These are phyloP conservation scores for Boletus hoseneyae DNA, from an alignment of 1,284 basidiomycete genomes.

Conservation along the genomic window DNA sequence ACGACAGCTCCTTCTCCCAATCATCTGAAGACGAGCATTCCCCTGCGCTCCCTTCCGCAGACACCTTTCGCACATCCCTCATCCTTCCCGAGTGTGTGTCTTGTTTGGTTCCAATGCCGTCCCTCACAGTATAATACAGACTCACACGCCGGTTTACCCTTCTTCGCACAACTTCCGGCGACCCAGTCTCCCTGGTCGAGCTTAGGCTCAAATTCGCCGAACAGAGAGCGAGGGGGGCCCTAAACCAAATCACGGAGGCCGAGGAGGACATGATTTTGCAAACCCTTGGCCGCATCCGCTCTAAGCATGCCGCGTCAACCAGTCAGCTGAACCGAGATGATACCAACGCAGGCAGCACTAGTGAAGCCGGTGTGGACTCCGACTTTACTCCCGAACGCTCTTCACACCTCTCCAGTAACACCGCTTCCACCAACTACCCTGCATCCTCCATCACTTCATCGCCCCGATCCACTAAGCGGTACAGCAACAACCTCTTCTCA, in stretches of 20 bases:
- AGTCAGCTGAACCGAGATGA: constrained; percentile 28
- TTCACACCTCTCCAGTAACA: constrained; percentile 45
- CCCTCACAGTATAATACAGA: constrained; percentile 39
- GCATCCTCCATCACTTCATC: constrained; percentile 47
- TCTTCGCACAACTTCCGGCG: constrained; percentile 62
- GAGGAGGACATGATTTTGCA: constrained; percentile 81
- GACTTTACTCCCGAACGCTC: constrained; percentile 39
- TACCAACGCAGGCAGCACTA: constrained; percentile 16
- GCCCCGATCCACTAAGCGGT: constrained; percentile 55
- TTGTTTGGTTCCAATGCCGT: constrained; percentile 11
- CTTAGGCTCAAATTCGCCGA: constrained; percentile 66
- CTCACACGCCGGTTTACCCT: constrained; percentile 77
- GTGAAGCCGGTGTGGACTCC: constrained; percentile 37
- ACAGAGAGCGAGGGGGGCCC: constrained; percentile 64
- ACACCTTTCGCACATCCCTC: constrained; percentile 77
- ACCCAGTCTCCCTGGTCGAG: constrained; percentile 60
- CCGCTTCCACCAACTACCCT: constrained; percentile 38
- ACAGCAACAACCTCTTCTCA: constrained; percentile 80
- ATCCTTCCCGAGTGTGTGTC: constrained; percentile 75
- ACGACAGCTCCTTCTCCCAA: constrained; percentile 15
- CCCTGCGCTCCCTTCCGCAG: constrained; percentile 58
- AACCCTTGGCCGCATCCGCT: constrained; percentile 59
- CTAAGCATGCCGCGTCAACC: constrained; percentile 34
- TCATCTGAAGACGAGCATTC: constrained; percentile 35
- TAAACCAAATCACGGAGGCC: constrained; percentile 68